A percentile compares a stretch with the other conserved stretches of the same genome.
phyloP scores from a whole-genome alignment of 768 basidiomycete genomes.

The Calocera cornea region DNA sequence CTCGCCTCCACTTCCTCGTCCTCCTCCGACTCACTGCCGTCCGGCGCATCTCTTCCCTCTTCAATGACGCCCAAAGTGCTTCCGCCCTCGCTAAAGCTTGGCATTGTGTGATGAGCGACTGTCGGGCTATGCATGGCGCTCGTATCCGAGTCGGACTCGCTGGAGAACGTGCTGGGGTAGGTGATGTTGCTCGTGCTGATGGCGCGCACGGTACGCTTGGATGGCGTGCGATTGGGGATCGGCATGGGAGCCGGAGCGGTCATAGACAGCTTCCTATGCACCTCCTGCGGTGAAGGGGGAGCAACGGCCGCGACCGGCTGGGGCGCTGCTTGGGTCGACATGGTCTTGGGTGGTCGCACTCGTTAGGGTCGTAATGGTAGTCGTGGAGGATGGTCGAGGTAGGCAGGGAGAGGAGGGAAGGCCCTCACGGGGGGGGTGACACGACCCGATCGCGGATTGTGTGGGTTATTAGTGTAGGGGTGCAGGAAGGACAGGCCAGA shows the following conservation, averaged over 20 bases:
- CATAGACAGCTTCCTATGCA: constrained; percentile 62
- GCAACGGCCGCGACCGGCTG: constrained; percentile 25
- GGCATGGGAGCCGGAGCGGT: constrained; percentile 6
- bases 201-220: constrained; percentile 14
- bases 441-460: background rate
- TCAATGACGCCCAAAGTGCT: constrained; percentile 64
- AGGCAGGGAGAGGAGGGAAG: background rate
- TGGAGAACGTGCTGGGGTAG: constrained; percentile 42
- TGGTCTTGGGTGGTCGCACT: constrained; percentile 13
- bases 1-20: constrained; percentile 32
- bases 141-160: constrained; percentile 71
- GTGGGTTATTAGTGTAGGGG: background rate
- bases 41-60: constrained; percentile 42
- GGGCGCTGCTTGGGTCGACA: constrained; percentile 16
- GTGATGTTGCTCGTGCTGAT: constrained; percentile 21
- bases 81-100: constrained; percentile 17
- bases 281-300: constrained; percentile 75
- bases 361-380: background rate
- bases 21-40: constrained; percentile 37
- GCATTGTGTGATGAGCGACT: constrained; percentile 24
- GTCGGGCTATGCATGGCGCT: constrained; percentile 28
- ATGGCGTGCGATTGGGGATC: constrained; percentile 4
- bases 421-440: no score
- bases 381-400: background rate
- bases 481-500: background rate